Evolutionary conservation across 495 filamentous ascomycete species (phyloP).

Genomic region (Tuber borchii): DNA sequence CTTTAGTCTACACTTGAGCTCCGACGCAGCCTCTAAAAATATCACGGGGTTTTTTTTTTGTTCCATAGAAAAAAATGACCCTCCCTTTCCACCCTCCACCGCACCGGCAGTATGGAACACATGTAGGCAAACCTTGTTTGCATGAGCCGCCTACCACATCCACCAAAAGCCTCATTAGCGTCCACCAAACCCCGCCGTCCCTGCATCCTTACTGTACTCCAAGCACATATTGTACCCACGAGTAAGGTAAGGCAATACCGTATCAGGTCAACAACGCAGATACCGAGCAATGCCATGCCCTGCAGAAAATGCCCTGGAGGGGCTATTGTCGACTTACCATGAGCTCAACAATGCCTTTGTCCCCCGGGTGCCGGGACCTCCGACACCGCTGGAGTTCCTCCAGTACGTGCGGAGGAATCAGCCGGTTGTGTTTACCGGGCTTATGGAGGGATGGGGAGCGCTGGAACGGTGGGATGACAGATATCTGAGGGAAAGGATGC

Average conservation of each 20-base stretch:
- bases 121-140: conserved; percentile 4
- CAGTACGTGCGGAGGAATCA: conserved; percentile 59
- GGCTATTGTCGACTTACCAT: conserved; percentile 58
- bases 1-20: neutral
- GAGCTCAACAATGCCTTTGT: conserved; percentile 57
- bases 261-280: neutral
- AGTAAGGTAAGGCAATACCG: neutral
- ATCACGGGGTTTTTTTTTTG: neutral
- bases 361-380: conserved; percentile 54
- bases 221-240: neutral
- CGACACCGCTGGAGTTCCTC: conserved; percentile 67
- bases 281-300: conserved; percentile 5
- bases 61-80: neutral
- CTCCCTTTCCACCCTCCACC: neutral
- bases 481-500: conserved; percentile 52
- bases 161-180: neutral
- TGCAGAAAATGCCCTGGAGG: conserved; percentile 40
- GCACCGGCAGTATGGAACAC: neutral
- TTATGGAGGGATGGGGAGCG: conserved; percentile 55
- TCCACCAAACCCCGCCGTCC: neutral
- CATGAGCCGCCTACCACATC: neutral
- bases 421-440: conserved; percentile 61
- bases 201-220: neutral
- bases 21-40: neutral
- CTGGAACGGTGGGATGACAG: conserved; percentile 53